Conservation (phyloP, 2,329 filamentous ascomycete species). For the Falciphora oryzae region DNA sequence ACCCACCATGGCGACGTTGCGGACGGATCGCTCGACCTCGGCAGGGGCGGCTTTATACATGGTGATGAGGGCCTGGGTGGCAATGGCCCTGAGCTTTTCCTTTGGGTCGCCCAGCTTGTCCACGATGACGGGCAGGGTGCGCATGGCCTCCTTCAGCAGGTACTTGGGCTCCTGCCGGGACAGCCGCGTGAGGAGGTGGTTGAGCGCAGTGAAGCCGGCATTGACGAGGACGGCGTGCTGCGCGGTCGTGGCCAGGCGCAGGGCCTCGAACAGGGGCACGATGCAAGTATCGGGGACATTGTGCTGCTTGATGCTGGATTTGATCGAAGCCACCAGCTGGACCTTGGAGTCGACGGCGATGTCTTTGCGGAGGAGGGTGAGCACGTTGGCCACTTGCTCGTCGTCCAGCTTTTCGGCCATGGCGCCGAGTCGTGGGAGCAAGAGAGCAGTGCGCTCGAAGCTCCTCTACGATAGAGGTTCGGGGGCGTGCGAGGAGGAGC, state of each 20-base stretch:
- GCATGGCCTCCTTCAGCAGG: conserved; percentile 62
- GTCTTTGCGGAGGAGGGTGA: conserved; percentile 40
- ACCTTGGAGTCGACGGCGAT: conserved; percentile 57
- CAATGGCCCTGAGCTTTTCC: conserved; percentile 73
- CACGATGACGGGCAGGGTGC: conserved; percentile 67
- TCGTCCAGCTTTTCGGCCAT: conserved; percentile 32
- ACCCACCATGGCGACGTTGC: conserved; percentile 70
- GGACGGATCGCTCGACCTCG: conserved; percentile 76
- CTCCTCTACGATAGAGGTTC: too few relatives aligned
- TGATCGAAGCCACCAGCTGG: conserved; percentile 63
- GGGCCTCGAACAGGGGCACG: conserved; percentile 71
- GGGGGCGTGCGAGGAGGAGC: too few relatives aligned
- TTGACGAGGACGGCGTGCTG: conserved; percentile 73
- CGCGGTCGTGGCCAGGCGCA: conserved; percentile 68
- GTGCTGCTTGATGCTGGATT: conserved; percentile 87
- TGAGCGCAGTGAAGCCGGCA: conserved; percentile 80
- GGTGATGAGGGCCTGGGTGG: conserved; percentile 69
- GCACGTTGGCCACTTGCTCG: conserved; percentile 35
- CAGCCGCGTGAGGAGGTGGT: conserved; percentile 80
- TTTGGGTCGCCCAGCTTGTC: conserved; percentile 86
- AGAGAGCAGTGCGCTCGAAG: too few relatives aligned
- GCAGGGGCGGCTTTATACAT: conserved; percentile 63
- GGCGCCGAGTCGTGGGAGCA: conserved; percentile 14
- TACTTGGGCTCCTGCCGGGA: conserved; percentile 77
- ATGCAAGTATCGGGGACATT: conserved; percentile 75